phyloP scores from a whole-genome alignment of 352 stramenopile genomes.

The Pythium scleroteichum region DNA sequence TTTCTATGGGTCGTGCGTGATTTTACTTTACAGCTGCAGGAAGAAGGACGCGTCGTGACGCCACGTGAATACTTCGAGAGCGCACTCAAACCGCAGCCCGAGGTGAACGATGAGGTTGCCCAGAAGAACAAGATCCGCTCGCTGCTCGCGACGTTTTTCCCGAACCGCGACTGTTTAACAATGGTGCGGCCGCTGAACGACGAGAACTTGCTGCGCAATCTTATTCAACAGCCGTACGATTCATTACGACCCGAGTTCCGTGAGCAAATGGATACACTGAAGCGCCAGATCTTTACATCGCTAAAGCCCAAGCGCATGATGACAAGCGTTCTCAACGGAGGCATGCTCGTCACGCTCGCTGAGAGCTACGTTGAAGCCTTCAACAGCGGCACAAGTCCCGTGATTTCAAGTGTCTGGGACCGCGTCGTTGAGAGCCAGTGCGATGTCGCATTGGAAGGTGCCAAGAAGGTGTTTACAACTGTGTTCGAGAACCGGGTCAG shows the following conservation, averaged over 20 bases:
- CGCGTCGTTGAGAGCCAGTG: conserved; percentile 76
- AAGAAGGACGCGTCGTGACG: conserved; percentile 85
- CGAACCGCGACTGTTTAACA: conserved; percentile 86
- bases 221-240: conserved; percentile 68
- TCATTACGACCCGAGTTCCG: conserved; percentile 84
- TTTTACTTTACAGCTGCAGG: conserved; percentile 85
- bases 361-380: conserved; percentile 84
- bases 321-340: conserved; percentile 81
- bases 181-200: conserved; percentile 87
- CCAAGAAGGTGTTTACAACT: conserved; percentile 47
- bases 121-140: conserved; percentile 81
- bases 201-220: conserved; percentile 75
- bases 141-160: conserved; percentile 81
- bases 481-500: conserved; percentile 33
- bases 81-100: conserved; percentile 76
- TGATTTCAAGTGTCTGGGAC: conserved; percentile 84
- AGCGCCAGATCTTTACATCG: conserved; percentile 60
- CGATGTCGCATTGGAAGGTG: conserved; percentile 56
- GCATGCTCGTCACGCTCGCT: conserved; percentile 85
- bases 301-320: conserved; percentile 77
- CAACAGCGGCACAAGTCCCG: conserved; percentile 77
- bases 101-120: conserved; percentile 72
- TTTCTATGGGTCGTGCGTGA: conserved; percentile 91
- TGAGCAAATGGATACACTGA: conserved; percentile 68
- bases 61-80: conserved; percentile 89